Conservation (phyloP, 192 early-diverging fungal species). For the Mortierella antarctica region DNA sequence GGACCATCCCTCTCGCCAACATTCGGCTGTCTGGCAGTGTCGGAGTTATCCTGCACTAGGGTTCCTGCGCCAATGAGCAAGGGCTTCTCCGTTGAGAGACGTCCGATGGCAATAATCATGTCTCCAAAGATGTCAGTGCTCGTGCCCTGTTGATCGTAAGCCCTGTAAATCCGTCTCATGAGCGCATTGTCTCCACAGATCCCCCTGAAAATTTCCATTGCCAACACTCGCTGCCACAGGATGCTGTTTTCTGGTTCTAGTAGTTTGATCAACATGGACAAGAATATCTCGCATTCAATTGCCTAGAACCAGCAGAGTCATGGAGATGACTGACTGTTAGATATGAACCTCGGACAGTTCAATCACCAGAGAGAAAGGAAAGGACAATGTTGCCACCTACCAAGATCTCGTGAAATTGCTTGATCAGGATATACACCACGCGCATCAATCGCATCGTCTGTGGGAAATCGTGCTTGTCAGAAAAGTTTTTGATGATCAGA, state of each 20-base stretch:
- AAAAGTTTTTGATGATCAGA: conserved; percentile 90
- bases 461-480: conserved; percentile 88
- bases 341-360: background rate
- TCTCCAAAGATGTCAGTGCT: conserved; percentile 84
- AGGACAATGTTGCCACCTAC: conserved; percentile 41
- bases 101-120: conserved; percentile 79
- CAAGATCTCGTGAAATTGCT: conserved; percentile 78
- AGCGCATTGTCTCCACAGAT: conserved; percentile 71
- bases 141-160: conserved; percentile 81
- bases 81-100: conserved; percentile 82
- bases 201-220: conserved; percentile 83
- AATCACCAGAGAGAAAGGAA: background rate
- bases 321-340: conserved; percentile 7
- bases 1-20: conserved; percentile 20
- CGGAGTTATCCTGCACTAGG: conserved; percentile 39
- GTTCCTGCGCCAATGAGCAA: conserved; percentile 60
- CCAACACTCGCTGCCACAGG: conserved; percentile 82
- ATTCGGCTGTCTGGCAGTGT: conserved; percentile 6
- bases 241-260: conserved; percentile 79
- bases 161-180: conserved; percentile 73
- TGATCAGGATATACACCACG: conserved; percentile 82
- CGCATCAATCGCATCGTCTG: conserved; percentile 85
- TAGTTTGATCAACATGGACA: conserved; percentile 88
- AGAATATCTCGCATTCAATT: conserved; percentile 95
- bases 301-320: conserved; percentile 52